Evolutionary conservation across 169 alveolate species (phyloP), one percentile per base, ranked within the genome.

Genomic region (Plasmodium billcollinsi): DNA sequence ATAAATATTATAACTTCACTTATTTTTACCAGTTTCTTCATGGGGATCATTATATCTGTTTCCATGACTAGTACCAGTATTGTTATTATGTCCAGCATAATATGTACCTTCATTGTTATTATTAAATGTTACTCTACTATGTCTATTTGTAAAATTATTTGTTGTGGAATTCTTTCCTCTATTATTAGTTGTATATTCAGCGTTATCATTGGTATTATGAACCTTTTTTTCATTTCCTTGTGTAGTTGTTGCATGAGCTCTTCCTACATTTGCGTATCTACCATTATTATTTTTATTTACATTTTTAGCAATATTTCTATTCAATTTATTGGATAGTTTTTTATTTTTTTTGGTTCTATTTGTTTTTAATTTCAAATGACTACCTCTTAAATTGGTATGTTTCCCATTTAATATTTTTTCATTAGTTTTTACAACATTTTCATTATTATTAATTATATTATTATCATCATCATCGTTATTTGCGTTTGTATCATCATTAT

Each of bases 211-310:
- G 1, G 18, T 8, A 14, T 2, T 14, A 24, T 43, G 14, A 3
- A 7, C 39, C 39, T 47, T 74, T 66, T 26, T 74, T 15, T 74
- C 88, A 20, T 24, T 12, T 2, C 59, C 63, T 59, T 74, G 88
- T 15, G 74, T 39, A 62, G 45, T 49, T 9, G 39, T 9, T 18
- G 73, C 21, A 45, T 65, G 24, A 14, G 15, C 70, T 39, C 58
- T 61, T 74, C 61, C 12, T 4, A 73, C 15, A 74, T 74, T 65
- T 20, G 63, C 39, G 20, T 45, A 33, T 21, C 63, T 74, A 6
- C 29, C 47, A 26, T 74, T 67, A 29, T 50, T 74, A 63, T 20
- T 74, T 74, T 62, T 74, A 15, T 74, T 74, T 24, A 61, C 33
- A 45, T 45, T 67, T 74, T 74, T 74, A 12, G 56, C 14, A 29